phyloP scores from a whole-genome alignment of 2,329 filamentous ascomycete species.

The Dactylellina drechsleri region DNA sequence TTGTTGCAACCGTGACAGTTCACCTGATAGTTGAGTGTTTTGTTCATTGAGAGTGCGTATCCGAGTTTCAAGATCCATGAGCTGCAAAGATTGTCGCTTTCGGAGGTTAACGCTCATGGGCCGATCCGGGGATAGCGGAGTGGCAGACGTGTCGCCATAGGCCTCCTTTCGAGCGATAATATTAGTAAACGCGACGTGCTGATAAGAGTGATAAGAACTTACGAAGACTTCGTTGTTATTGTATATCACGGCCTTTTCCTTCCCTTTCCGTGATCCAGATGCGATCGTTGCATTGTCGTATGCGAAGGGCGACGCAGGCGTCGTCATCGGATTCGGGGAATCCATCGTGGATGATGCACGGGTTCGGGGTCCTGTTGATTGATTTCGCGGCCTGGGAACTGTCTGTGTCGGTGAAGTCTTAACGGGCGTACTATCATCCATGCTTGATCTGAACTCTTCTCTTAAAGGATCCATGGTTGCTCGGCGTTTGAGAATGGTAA shows the following conservation, averaged over 20 bases:
- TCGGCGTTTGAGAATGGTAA: slow-evolving; percentile 50
- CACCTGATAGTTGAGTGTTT: slow-evolving; percentile 83
- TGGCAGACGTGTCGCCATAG: slow-evolving; percentile 56
- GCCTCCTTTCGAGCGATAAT: slow-evolving; percentile 53
- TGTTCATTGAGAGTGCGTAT: slow-evolving; percentile 63
- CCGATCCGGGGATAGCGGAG: slow-evolving; percentile 89
- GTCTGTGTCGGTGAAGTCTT: slow-evolving; percentile 17
- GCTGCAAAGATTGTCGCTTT: slow-evolving; percentile 96
- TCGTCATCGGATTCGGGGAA: slow-evolving; percentile 35
- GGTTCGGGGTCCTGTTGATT: slow-evolving; percentile 17
- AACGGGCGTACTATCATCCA: slow-evolving; percentile 24
- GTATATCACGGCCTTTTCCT: slow-evolving; percentile 41
- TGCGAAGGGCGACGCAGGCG: slow-evolving; percentile 27
- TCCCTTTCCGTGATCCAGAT: slow-evolving; percentile 49
- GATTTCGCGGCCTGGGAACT: slow-evolving; percentile 26
- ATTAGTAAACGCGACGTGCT: slow-evolving; percentile 2
- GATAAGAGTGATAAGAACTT: slow-evolving; percentile 13
- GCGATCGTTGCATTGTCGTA: slow-evolving; percentile 27
- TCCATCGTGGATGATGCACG: slow-evolving; percentile 35
- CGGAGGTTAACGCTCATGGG: slow-evolving; percentile 87
- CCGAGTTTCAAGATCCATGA: slow-evolving; percentile 80
- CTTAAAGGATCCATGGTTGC: slow-evolving; percentile 45
- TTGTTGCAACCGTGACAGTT: slow-evolving; percentile 82
- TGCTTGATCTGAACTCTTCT: slow-evolving; percentile 34
- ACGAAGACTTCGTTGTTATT: slow-evolving; percentile 53